Conservation (phyloP, 768 basidiomycete species). For the Mycena rosella region DNA sequence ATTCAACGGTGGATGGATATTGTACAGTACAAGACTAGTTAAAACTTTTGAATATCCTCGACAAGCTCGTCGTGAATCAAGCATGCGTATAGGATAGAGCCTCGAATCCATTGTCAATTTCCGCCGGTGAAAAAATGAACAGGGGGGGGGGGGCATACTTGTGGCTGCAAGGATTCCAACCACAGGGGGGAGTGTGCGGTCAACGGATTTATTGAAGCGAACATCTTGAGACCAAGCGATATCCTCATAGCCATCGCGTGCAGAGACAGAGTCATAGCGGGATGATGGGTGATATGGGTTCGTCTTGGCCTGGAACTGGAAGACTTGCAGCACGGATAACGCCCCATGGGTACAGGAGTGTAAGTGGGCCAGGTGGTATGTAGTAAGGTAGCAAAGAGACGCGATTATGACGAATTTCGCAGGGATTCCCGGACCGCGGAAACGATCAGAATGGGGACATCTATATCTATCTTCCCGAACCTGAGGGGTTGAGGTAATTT, state of each 20-base stretch:
- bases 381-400: no score
- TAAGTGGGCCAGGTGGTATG: no score
- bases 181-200: constrained; percentile 3
- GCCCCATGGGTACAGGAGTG: neutral
- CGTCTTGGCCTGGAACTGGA: constrained; percentile 5
- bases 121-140: neutral
- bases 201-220: neutral
- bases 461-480: no score
- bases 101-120: neutral
- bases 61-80: constrained; percentile 18
- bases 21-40: no score
- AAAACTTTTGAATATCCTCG: constrained; percentile 13
- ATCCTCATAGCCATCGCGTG: neutral
- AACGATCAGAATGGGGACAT: no score
- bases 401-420: no score
- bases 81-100: constrained; percentile 12
- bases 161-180: constrained; percentile 19
- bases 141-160: constrained; percentile 1
- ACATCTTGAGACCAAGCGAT: constrained; percentile 12
- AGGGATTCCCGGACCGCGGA: no score
- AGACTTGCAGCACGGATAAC: constrained; percentile 9
- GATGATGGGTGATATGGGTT: constrained; percentile 19
- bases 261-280: constrained; percentile 4
- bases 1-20: no score
- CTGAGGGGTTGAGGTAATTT: no score